These are phyloP conservation scores for Schizothecium vesticola DNA, from an alignment of 495 filamentous ascomycete genomes.

Conservation along the genomic window DNA sequence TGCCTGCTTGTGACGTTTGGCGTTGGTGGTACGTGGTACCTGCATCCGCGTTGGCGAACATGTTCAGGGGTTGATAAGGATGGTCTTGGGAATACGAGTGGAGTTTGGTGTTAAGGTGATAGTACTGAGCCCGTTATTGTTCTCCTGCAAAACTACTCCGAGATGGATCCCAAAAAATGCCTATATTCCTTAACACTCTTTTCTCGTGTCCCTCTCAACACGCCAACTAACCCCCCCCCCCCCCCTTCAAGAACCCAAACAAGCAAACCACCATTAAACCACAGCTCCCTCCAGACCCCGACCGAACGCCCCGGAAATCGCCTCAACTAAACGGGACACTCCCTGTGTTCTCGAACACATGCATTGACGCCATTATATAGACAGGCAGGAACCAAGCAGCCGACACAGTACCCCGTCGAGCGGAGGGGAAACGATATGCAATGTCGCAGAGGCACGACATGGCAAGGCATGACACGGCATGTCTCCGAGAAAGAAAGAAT, in stretches of 20 bases:
- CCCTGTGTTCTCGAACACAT: neutral
- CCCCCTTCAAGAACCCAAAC: no score
- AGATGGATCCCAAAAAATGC: no score
- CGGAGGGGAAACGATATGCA: neutral
- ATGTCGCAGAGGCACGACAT: neutral
- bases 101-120: neutral
- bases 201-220: neutral
- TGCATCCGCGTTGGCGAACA: neutral
- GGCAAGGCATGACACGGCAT: no score
- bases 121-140: neutral
- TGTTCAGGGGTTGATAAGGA: neutral
- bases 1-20: neutral
- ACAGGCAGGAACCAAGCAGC: neutral
- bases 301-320: no score
- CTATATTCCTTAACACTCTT: neutral
- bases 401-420: neutral
- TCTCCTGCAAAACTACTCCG: neutral
- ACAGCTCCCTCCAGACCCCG: neutral
- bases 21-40: neutral
- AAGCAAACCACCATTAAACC: no score
- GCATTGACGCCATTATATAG: neutral
- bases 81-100: neutral
- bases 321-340: no score
- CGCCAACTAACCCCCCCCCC: no score
- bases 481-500: no score